These are phyloP conservation scores for Trichomonas vaginalis DNA, from an alignment of 208 protist species.

Conservation along the genomic window DNA sequence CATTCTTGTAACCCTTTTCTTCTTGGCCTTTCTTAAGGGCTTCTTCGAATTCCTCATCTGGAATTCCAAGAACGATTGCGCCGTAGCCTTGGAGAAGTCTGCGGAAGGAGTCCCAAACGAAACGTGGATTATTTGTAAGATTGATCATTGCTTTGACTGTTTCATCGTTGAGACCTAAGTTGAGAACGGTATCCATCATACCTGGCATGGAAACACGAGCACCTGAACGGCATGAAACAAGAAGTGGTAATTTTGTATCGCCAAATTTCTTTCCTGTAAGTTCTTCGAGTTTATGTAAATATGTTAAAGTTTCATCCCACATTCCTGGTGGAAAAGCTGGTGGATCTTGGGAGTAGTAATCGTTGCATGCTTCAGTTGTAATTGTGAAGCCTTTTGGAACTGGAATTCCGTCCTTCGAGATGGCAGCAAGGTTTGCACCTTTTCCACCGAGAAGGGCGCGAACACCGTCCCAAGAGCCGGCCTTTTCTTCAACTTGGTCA, in stretches of 20 bases:
- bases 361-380: background rate
- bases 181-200: background rate
- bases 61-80: background rate
- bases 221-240: background rate
- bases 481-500: background rate
- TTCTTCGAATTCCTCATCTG: background rate
- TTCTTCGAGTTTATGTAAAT: background rate
- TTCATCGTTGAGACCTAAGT: background rate
- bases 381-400: constrained; percentile 12
- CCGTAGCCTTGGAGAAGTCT: background rate
- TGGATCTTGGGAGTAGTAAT: background rate
- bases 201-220: background rate
- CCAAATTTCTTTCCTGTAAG: background rate
- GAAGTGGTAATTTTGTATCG: background rate
- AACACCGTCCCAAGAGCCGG: background rate
- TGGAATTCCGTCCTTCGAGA: background rate
- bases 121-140: background rate
- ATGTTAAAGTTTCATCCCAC: background rate
- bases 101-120: background rate
- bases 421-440: background rate
- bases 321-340: background rate
- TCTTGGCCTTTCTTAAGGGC: background rate
- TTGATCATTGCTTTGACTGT: background rate
- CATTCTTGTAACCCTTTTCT: background rate
- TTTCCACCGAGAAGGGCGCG: background rate